Evolutionary conservation across 139 green algal genomes (phyloP).

Genomic region (Coccomyxa sp.): DNA sequence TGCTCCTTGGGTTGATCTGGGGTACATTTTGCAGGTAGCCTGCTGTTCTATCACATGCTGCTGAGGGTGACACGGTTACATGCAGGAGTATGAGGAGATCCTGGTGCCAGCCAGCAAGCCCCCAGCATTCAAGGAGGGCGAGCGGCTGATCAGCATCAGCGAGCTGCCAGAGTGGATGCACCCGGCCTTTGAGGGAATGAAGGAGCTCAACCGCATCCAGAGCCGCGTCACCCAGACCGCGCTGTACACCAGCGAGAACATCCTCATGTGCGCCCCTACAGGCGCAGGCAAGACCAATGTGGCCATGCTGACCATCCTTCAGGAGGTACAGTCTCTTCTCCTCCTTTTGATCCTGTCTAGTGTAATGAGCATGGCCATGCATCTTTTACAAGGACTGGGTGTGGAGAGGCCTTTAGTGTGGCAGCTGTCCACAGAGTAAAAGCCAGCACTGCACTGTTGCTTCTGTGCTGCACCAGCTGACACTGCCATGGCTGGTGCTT

Average conservation of each 20-base stretch:
- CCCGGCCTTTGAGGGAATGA: conserved; percentile 84
- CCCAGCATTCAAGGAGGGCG: conserved; percentile 79
- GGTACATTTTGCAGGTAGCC: too few species aligned
- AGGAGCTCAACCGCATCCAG: conserved; percentile 91
- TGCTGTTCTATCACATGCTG: too few species aligned
- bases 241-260: conserved; percentile 88
- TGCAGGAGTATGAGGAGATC: conserved; percentile 96
- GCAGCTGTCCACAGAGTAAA: too few species aligned
- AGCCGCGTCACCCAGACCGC: conserved; percentile 72
- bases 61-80: too few species aligned
- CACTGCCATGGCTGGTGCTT: neutral
- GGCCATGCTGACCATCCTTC: conserved; percentile 94
- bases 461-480: too few species aligned
- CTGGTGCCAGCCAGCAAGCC: conserved; percentile 92
- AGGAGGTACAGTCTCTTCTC: conserved; percentile 52
- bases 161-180: conserved; percentile 92
- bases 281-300: conserved; percentile 99
- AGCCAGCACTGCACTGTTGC: too few species aligned
- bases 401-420: too few species aligned
- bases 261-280: conserved; percentile 86
- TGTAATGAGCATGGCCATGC: neutral
- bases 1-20: too few species aligned
- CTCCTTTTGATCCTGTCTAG: neutral
- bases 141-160: conserved; percentile 68
- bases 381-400: neutral